Base-by-base conservation (phyloP, 2,329 filamentous ascomycete genomes). In the Fusarium sp. region DNA sequence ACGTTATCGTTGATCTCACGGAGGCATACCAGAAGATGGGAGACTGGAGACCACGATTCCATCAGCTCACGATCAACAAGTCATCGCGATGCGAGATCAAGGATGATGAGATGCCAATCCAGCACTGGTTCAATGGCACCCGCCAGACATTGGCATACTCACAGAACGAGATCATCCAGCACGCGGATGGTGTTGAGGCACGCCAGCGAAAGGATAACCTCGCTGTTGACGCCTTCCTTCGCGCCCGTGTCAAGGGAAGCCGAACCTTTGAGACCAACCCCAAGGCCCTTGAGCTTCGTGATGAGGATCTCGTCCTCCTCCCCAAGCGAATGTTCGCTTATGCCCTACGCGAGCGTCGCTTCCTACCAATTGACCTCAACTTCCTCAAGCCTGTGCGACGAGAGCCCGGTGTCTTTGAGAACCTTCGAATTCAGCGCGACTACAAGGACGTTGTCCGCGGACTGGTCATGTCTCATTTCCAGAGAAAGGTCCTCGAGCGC, bases 311-410 rank as follows among this genome's bases (percentile, higher is more conserved):
- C 4, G 75, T 78, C 1, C 74, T 82, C 3, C 74, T 82, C 0
- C 80, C 80, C 10, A 78, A 77, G 72, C 78, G 79, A 7, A 77
- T 82, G 75, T 81, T 81, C 23, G 78, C 77, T 0, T 82, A 81
- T 23, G 79, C 76, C 2, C 70, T 82, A 3, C 76, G 79, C 1
- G 80, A 81, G 67, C 76, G 80, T 6, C 74, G 76, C 23, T 81
- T 81, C 67, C 29, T 80, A 11, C 74, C 75, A 5, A 73, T 81
- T n/a, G 78, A 81, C 49, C 70, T 77, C 40, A 74, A 76, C 56
- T 45, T 72, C 2, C 71, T 77, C 11, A 77, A 80, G 69, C 76
- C 76, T 2, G 75, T 81, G 33, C 74, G 75, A n/a, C 70, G 75
- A 1, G 75, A 79, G 64, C 64, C 66, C 0, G 77, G 76, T 10